phyloP scores from a whole-genome alignment of 805 yeast genomes.

The Candida andamanensis region DNA sequence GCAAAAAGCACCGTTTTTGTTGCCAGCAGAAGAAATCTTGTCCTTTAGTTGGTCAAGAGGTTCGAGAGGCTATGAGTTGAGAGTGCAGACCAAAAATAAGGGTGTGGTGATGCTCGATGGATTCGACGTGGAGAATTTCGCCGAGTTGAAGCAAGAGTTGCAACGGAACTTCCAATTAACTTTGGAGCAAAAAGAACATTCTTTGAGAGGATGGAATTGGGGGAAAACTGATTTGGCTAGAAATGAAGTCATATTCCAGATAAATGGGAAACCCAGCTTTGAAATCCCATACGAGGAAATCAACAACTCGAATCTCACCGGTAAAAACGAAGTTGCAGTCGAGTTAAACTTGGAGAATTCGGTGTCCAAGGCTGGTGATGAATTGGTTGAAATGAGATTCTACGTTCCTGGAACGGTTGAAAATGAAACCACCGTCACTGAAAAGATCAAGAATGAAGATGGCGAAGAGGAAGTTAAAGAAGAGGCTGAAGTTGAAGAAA shows the following conservation, averaged over 20 bases:
- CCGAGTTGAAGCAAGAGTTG: slow-evolving; percentile 74
- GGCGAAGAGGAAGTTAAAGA: slow-evolving; percentile 35
- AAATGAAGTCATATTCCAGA: slow-evolving; percentile 80
- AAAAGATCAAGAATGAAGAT: slow-evolving; percentile 28
- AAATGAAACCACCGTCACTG: slow-evolving; percentile 30
- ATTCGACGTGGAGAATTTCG: slow-evolving; percentile 79
- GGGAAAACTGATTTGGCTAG: slow-evolving; percentile 90
- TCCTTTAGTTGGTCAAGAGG: slow-evolving; percentile 90
- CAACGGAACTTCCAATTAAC: slow-evolving; percentile 68
- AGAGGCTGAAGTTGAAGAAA: slow-evolving; percentile 39
- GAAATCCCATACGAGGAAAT: slow-evolving; percentile 83
- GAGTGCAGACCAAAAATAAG: slow-evolving; percentile 81
- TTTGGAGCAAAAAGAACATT: slow-evolving; percentile 83
- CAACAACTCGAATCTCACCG: slow-evolving; percentile 81
- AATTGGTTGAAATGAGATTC: slow-evolving; percentile 89
- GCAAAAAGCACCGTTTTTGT: slow-evolving; percentile 61
- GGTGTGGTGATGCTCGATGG: slow-evolving; percentile 91
- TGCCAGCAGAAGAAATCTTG: slow-evolving; percentile 81
- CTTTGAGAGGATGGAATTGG: slow-evolving; percentile 99
- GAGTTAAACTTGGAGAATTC: slow-evolving; percentile 66
- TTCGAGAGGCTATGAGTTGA: slow-evolving; percentile 82
- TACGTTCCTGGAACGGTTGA: slow-evolving; percentile 85
- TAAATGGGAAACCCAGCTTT: slow-evolving; percentile 84
- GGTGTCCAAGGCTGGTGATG: slow-evolving; percentile 81
- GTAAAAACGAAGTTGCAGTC: slow-evolving; percentile 88